Evolutionary conservation across 192 early-diverging fungal species (phyloP).

Genomic region (Thamnidium elegans): DNA sequence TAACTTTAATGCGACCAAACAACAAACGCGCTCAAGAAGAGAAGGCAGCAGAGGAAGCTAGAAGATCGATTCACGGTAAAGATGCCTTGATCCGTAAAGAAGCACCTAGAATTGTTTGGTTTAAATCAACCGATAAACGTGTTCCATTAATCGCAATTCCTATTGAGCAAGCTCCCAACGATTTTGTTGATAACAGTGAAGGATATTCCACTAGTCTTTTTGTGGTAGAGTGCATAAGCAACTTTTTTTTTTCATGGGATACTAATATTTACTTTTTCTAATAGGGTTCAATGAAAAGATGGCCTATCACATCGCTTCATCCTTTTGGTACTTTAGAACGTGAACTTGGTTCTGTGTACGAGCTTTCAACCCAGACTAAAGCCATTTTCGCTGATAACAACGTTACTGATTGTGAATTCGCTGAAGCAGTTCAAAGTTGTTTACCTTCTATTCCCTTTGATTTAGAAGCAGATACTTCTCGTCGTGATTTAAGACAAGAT

Average conservation of each 20-base stretch:
- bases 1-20: constrained; percentile 42
- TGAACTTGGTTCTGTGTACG: constrained; percentile 73
- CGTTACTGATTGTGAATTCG: constrained; percentile 68
- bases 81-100: constrained; percentile 41
- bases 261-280: background rate
- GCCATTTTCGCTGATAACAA: constrained; percentile 82
- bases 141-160: constrained; percentile 76
- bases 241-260: background rate
- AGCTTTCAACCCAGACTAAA: constrained; percentile 75
- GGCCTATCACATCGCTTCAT: constrained; percentile 67
- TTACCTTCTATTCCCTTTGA: constrained; percentile 79
- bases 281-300: constrained; percentile 62
- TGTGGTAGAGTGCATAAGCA: constrained; percentile 33
- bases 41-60: constrained; percentile 35
- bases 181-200: constrained; percentile 65
- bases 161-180: constrained; percentile 63
- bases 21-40: constrained; percentile 41
- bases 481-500: constrained; percentile 69
- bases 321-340: constrained; percentile 72
- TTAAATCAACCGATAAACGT: constrained; percentile 80
- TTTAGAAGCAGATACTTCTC: constrained; percentile 60
- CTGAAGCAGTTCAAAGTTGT: constrained; percentile 70
- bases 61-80: constrained; percentile 29
- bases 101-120: constrained; percentile 68
- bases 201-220: constrained; percentile 56